These are phyloP conservation scores for Colletotrichum lupini DNA, from an alignment of 2,329 filamentous ascomycete species.

Conservation along the genomic window DNA sequence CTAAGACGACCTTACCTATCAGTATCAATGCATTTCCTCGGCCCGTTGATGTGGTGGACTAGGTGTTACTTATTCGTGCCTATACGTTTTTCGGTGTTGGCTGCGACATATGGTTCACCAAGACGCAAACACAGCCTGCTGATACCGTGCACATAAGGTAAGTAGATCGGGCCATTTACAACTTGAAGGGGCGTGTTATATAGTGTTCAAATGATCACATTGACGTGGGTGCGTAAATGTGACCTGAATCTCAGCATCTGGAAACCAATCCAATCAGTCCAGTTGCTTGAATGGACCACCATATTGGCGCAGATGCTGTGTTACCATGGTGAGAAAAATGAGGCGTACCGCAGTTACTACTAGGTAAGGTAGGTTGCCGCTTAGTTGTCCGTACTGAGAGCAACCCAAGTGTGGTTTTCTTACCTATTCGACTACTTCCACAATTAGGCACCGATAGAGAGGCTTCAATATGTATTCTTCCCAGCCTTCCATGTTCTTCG, in stretches of 20 bases:
- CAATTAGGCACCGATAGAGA: background rate
- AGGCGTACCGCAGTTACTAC: background rate
- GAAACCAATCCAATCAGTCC: background rate
- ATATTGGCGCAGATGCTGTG: background rate
- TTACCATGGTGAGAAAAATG: background rate
- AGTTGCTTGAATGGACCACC: background rate
- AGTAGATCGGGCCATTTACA: no score
- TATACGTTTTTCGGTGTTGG: background rate
- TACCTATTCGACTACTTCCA: no score
- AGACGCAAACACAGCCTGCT: background rate
- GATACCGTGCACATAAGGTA: no score
- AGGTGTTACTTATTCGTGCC: no score
- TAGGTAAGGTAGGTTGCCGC: no score
- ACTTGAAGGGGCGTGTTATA: background rate
- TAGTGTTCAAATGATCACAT: background rate
- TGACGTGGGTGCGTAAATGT: background rate
- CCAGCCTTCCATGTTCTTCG: background rate
- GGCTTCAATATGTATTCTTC: background rate
- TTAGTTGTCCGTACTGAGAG: background rate
- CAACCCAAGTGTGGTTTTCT: background rate
- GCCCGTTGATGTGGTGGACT: background rate
- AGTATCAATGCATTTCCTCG: no score
- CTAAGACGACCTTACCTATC: no score
- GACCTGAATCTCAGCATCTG: background rate
- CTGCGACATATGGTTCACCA: background rate